Base-by-base conservation (phyloP, 164 flowering plant species). In the Chloranthus sessilifolius region DNA sequence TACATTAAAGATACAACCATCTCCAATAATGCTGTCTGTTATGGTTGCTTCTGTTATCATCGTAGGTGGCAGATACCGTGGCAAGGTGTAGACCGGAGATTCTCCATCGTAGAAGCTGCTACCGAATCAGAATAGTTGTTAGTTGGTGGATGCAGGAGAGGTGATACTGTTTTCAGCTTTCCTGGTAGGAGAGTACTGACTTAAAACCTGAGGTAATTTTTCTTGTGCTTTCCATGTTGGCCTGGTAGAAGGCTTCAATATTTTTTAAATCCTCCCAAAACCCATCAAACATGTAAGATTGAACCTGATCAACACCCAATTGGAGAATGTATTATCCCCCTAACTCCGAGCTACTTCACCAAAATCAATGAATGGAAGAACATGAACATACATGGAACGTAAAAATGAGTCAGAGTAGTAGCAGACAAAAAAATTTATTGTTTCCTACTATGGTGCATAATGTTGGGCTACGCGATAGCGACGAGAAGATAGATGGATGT, bases 181-280 rank as follows among this genome's bases (percentile, higher is more conserved):
- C 52, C 39, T 36, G 29, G 50, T 21, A 39, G 20, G 3, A 43
- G 41, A 34, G 33, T 64, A 74, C 85, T 59, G 42, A 84, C 87
- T 72, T 74, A 33, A 60, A 77, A 52, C 71, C 76, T n/a, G 62
- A 54, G 46, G 60, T 55, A 24, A 65, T 37, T 51, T 55, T 70
- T 66, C 59, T 75, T 28, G 73, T 77, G 74, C 59, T 68, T 27
- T 77, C 89, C 80, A 89, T 75, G 64, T 82, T 85, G 26, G 95
- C 85, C 31, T 53, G 66, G 63, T 85, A 83, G 63, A 76, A 89
- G 46, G 88, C 81, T 59, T 64, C 72, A 41, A 89, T 80, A 62
- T 65, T 83, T 48, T 74, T 64, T 74, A 89, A 69, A 51, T 83
- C 82, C 51, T 81, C 92, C 95, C 95, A 89, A 40, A 83, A 78